Conservation (phyloP, 2,329 filamentous ascomycete genomes). For the Verticillium klebahnii region DNA sequence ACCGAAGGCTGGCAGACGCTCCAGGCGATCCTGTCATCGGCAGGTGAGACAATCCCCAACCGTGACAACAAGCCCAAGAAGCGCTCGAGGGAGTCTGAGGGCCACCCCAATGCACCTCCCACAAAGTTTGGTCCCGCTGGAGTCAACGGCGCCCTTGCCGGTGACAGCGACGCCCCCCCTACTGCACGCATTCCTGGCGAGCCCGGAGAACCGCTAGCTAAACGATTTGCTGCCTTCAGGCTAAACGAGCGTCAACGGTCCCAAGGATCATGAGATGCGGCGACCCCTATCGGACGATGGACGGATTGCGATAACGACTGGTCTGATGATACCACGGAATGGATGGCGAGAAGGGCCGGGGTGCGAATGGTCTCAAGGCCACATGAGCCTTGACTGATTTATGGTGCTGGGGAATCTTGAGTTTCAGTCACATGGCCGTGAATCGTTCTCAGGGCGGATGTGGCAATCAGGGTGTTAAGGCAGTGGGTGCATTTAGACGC, state of each 20-base stretch:
- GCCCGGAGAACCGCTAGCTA: constrained; percentile 55
- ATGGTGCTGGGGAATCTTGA: background rate
- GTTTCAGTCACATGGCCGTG: background rate
- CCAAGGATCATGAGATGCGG: background rate
- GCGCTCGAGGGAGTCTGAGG: constrained; percentile 47
- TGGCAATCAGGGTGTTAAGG: background rate
- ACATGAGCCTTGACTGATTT: background rate
- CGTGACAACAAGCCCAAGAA: constrained; percentile 36
- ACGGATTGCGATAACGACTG: background rate
- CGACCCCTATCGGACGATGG: background rate
- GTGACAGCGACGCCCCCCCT: constrained; percentile 8
- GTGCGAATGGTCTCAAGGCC: background rate
- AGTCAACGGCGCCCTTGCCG: constrained; percentile 5
- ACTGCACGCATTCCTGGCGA: constrained; percentile 19
- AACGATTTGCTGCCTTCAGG: constrained; percentile 63
- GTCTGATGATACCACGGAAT: background rate
- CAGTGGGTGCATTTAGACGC: background rate
- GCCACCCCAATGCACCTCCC: constrained; percentile 18
- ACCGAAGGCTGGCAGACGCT: constrained; percentile 92
- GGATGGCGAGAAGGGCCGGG: background rate
- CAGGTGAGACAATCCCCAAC: constrained; percentile 83
- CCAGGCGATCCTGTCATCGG: constrained; percentile 88
- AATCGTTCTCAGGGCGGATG: background rate
- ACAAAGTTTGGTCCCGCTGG: background rate
- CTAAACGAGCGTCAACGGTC: constrained; percentile 37